Conservation (phyloP, 768 basidiomycete genomes). For the Panaeolus papilionaceus region DNA sequence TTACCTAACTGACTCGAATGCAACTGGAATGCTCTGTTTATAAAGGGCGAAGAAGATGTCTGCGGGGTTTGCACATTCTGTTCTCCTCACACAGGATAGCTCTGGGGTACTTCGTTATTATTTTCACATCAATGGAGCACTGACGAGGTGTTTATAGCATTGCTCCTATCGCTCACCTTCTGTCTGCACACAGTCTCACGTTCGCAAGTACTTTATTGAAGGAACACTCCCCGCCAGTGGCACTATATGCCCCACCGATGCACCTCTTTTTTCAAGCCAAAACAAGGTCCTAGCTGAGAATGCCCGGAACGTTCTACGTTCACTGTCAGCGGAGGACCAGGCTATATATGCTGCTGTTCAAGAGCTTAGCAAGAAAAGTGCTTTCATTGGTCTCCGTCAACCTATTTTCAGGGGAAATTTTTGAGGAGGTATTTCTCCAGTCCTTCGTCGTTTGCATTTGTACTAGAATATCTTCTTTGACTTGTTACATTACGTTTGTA, state of each 20-base stretch:
- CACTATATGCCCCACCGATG: conserved; percentile 37
- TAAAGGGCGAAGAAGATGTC: conserved; percentile 47
- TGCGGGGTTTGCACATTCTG: conserved; percentile 40
- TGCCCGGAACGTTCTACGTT: not conserved
- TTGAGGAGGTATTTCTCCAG: too few relatives aligned
- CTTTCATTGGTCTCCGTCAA: not conserved
- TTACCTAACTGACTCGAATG: not conserved
- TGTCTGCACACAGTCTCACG: conserved; percentile 36
- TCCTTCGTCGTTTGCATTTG: too few relatives aligned
- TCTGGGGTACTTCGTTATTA: conserved; percentile 38
- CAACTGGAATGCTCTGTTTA: not conserved
- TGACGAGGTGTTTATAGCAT: conserved; percentile 31
- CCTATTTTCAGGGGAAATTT: too few relatives aligned
- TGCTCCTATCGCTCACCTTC: conserved; percentile 38
- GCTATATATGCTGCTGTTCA: not conserved
- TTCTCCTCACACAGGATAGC: conserved; percentile 51
- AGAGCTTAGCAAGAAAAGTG: not conserved
- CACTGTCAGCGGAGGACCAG: not conserved
- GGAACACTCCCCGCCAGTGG: conserved; percentile 44
- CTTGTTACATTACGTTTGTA: too few relatives aligned
- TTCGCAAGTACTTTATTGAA: conserved; percentile 44
- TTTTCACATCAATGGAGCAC: too few relatives aligned
- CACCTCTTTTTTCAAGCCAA: not conserved
- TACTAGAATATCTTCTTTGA: too few relatives aligned
- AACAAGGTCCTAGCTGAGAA: too few relatives aligned